Base-by-base conservation (phyloP, 2,329 filamentous ascomycete species). In the Exophiala viscosa region DNA sequence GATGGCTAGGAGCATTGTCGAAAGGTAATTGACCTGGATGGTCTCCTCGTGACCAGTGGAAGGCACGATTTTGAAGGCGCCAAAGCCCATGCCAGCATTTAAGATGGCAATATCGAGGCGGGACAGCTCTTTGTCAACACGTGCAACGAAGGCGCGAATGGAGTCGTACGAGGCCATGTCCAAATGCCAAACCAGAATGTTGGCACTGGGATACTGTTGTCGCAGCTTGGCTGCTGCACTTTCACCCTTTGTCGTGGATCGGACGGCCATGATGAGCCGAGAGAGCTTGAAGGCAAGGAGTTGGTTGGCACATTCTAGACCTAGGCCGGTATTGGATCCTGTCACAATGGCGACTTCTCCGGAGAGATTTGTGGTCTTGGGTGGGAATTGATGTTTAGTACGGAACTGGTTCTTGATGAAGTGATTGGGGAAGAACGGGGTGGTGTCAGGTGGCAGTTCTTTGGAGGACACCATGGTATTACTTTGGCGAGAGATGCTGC, bases 321-420 rank as follows among this genome's bases (percentile, higher is more conserved):
- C 78, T 0, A 82, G 65, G 0, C 79, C 79, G 0, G 61, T 64
- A 53, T 78, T 81, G 15, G 70, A 65, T 1, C 79, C 79, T 0
- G 77, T 79, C 11, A 81, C 66, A 36, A 81, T 74, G 42, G 73
- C 73, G 0, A 70, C 70, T 51, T 73, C 65, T 1, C 67, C 66
- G 1, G 65, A 60, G 11, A 76, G 56, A 33, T 50, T 35, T 23
- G 57, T 59, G 14, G 23, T 15, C 28, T 45, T 32, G 5, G 57
- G 50, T 5, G 53, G 57, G 39, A 44, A 52, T 54, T 54, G 47
- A 15, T 54, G 55, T 41, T 57, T 62, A 13, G 57, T 50, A 39
- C 46, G 45, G 45, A 64, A 62, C 49, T 64, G 61, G 23, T 61
- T 61, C 23, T 51, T 52, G 41, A 58, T 48, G 50, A 63, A 63